Evolutionary conservation across 75 land plant species (phyloP).

Genomic region (Gnetum montanum): DNA sequence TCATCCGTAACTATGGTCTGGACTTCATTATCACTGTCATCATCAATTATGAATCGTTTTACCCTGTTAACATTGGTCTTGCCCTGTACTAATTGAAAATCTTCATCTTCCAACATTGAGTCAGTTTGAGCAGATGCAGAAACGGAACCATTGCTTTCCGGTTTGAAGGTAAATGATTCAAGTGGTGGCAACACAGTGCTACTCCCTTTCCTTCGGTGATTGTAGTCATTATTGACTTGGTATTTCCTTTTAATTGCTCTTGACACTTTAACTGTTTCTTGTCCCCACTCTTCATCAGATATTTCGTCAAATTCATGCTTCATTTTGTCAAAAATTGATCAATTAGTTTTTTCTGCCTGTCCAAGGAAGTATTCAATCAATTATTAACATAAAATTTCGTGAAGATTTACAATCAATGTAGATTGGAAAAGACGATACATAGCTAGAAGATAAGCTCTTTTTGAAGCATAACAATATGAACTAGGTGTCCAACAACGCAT

Average conservation of each 20-base stretch:
- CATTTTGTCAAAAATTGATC: constrained; percentile 14
- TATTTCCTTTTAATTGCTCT: constrained; percentile 20
- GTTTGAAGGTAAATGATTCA: constrained; percentile 58
- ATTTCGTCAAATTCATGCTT: constrained; percentile 50
- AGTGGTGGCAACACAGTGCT: constrained; percentile 32
- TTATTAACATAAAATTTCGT: too few species aligned
- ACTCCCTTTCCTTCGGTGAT: constrained; percentile 4
- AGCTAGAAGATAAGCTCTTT: too few species aligned
- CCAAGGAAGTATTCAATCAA: background rate
- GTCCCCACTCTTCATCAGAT: constrained; percentile 73
- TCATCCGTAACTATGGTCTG: constrained; percentile 10
- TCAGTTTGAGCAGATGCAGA: constrained; percentile 8
- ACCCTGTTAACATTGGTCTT: constrained; percentile 19
- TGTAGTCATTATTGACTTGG: constrained; percentile 1
- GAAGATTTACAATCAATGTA: too few species aligned
- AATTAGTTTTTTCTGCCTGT: background rate
- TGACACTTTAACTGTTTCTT: constrained; percentile 47
- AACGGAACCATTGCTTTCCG: constrained; percentile 4
- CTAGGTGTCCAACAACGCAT: too few species aligned
- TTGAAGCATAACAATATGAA: too few species aligned
- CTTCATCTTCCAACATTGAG: constrained; percentile 15
- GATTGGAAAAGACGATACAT: too few species aligned
- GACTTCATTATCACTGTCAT: constrained; percentile 61
- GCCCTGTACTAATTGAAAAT: constrained; percentile 6
- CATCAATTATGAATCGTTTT: constrained; percentile 41